Base-by-base conservation (phyloP, 2,329 filamentous ascomycete species). In the Hyphodiscus sp. region DNA sequence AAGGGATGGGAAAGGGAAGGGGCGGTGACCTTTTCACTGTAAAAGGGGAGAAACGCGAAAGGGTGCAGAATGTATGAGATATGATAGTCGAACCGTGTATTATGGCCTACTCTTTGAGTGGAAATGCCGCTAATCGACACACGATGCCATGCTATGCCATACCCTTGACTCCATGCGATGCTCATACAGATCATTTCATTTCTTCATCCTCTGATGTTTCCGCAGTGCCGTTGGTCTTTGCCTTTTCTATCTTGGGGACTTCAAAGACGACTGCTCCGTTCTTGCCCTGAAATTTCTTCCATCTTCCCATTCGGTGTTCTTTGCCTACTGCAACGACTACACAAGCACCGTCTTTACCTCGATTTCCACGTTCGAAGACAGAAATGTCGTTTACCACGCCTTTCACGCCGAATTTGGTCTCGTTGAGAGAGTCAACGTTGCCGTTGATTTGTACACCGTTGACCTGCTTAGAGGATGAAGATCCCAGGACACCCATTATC, bases 201-300 rank as follows among this genome's bases (percentile, higher is more conserved):
- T 51, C 56, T 44, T 55, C 52, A 16, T 48, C 52, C 33, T 53
- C 50, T 9, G 50, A 56, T 18, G 23, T 48, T 50, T 47, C 57
- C 20, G 30, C 45, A 29, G 50, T 51, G 42, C 55, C 61, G 56
- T 62, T 64, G 6, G 43, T 45, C 47, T 54, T 59, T 42, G 45
- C 30, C 44, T 53, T 55, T 43, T 56, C 42, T 16, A 63, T 62
- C 64, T 72, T 75, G 15, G 87, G 81, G 33, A 96, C 81, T 68
- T 96, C 91, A 67, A 96, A 95, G 10, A 96, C 79, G 20, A 94
- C 80, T n/a, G 87, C 88, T 7, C 89, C 89, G 67, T 96, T 96
- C 60, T 85, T 85, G 3, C 83, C 89, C 8, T 74, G 75, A 20
- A 74, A 71, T 5, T 78, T 69, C 53, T 78, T 78, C 91, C 91